Evolutionary conservation across 140 eudicot genomes (phyloP).

Genomic region (Flaveria floridana): DNA sequence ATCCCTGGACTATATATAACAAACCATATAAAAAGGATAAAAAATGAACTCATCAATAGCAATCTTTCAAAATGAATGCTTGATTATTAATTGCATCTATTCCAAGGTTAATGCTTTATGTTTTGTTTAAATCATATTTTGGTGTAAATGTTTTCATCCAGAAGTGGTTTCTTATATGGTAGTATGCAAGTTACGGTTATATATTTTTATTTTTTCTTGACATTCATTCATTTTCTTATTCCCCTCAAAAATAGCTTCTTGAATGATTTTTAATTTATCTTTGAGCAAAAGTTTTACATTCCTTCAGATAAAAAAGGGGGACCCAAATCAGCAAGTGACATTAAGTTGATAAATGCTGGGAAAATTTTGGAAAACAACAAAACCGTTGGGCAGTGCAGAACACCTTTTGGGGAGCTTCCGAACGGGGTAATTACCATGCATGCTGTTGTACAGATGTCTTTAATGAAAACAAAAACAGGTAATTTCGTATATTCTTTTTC

Average conservation of each 20-base stretch:
- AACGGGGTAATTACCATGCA: constrained; percentile 94
- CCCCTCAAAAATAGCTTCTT: neutral
- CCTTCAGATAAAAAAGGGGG: constrained; percentile 68
- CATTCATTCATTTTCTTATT: neutral
- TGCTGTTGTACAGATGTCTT: constrained; percentile 93
- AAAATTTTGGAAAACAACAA: constrained; percentile 86
- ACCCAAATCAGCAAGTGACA: constrained; percentile 82
- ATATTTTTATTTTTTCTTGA: neutral
- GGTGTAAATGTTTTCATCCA: neutral
- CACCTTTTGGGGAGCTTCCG: constrained; percentile 86
- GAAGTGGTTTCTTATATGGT: neutral
- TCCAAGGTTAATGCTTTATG: neutral
- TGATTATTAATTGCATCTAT: neutral
- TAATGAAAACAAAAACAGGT: constrained; percentile 89
- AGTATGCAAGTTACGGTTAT: neutral
- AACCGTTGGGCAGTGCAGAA: constrained; percentile 86
- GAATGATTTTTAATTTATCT: constrained; percentile 6
- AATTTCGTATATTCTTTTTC: constrained; percentile 19
- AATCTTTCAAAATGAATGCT: neutral
- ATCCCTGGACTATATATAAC: neutral
- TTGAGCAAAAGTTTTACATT: constrained; percentile 12
- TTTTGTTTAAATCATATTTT: neutral
- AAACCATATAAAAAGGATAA: constrained; percentile 1
- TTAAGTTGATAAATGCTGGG: constrained; percentile 83
- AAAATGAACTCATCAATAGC: neutral